Conservation (phyloP, 2,329 filamentous ascomycete species). For the Curvularia sp. region DNA sequence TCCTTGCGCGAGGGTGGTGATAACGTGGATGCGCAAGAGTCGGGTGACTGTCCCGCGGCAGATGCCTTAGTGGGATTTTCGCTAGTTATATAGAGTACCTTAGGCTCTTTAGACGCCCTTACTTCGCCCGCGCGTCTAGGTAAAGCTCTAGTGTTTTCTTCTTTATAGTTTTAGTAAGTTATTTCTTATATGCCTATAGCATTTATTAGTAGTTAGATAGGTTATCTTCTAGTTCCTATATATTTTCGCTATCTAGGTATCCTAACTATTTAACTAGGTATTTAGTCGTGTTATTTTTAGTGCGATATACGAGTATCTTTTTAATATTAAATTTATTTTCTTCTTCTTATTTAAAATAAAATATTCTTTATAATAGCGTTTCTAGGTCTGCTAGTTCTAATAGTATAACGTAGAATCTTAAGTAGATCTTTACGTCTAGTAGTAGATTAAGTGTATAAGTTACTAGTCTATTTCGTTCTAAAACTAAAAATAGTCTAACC, state of each 20-base stretch:
- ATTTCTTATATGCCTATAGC: not conserved
- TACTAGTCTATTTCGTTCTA: too few relatives aligned
- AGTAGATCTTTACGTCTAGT: not conserved
- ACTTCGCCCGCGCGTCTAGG: not conserved
- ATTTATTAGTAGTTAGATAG: not conserved
- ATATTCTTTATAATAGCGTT: not conserved
- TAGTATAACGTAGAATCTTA: not conserved
- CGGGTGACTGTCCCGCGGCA: not conserved
- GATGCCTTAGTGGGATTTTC: not conserved
- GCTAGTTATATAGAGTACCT: not conserved
- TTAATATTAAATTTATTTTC: not conserved
- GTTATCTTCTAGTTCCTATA: not conserved
- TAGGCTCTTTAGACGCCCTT: not conserved
- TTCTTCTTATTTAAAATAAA: not conserved
- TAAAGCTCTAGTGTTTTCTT: not conserved
- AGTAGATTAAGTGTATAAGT: too few relatives aligned
- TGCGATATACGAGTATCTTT: not conserved
- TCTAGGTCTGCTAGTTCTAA: not conserved
- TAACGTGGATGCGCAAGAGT: not conserved
- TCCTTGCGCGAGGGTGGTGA: not conserved
- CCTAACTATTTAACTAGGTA: not conserved
- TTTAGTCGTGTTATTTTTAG: not conserved
- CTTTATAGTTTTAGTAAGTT: not conserved
- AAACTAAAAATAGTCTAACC: too few relatives aligned
- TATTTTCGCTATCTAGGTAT: not conserved